Evolutionary conservation across 345 rosid species (phyloP).

Genomic region (Limnanthes douglasii): DNA sequence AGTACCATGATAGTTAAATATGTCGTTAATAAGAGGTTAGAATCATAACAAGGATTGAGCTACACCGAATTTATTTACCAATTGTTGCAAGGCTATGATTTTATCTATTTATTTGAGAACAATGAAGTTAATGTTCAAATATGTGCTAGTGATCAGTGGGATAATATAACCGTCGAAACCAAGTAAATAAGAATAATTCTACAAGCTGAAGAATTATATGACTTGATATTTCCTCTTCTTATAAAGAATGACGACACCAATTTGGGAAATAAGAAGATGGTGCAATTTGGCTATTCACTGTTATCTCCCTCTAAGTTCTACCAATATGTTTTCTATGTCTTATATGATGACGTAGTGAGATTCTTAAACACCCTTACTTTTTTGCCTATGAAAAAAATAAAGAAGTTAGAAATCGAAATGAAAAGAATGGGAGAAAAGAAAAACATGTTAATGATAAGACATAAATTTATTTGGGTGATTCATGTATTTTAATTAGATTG

Average conservation of each 20-base stretch:
- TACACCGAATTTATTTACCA: slow-evolving; percentile 89
- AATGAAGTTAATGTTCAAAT: slow-evolving; percentile 77
- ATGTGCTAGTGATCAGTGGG: slow-evolving; percentile 99
- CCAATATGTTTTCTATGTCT: slow-evolving; percentile 83
- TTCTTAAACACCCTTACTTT: slow-evolving; percentile 71
- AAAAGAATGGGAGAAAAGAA: too few species aligned
- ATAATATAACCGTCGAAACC: slow-evolving; percentile 89
- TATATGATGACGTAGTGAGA: slow-evolving; percentile 66
- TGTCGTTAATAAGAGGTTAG: slow-evolving; percentile 84
- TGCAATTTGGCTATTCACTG: slow-evolving; percentile 78
- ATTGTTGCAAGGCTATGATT: slow-evolving; percentile 86
- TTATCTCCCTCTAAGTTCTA: slow-evolving; percentile 84
- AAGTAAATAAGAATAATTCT: slow-evolving; percentile 67
- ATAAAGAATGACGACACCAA: slow-evolving; percentile 77
- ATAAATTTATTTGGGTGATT: too few species aligned
- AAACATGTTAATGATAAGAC: too few species aligned
- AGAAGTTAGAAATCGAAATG: slow-evolving; percentile 53
- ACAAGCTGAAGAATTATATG: slow-evolving; percentile 71
- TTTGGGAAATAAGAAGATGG: slow-evolving; percentile 98
- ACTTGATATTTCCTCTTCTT: slow-evolving; percentile 79
- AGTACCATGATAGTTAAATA: slow-evolving; percentile 81
- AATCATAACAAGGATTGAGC: slow-evolving; percentile 92
- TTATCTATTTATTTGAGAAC: slow-evolving; percentile 46
- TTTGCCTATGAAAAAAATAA: slow-evolving; percentile 52
- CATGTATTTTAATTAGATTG: too few species aligned